Conservation (phyloP, 192 early-diverging fungal genomes). For the Gorgonomyces haynaldii region DNA sequence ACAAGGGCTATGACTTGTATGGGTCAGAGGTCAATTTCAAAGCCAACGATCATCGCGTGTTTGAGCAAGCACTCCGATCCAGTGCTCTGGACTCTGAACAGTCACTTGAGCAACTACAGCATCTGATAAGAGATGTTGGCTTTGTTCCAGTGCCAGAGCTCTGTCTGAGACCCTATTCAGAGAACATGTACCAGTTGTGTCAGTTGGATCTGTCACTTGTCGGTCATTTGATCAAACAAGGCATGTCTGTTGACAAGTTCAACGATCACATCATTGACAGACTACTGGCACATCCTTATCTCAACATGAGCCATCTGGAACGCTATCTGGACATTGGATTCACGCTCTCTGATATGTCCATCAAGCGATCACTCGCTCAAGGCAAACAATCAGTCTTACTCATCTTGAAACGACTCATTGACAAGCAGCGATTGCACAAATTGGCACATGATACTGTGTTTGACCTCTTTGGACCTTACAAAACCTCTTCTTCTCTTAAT, state of each 20-base stretch:
- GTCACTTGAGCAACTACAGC: neutral
- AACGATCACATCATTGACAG: neutral
- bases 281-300: neutral
- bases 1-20: neutral
- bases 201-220: neutral
- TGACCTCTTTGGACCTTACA: constrained; percentile 38
- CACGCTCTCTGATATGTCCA: constrained; percentile 11
- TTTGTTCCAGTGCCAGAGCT: neutral
- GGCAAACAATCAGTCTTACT: constrained; percentile 19
- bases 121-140: neutral
- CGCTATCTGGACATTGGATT: constrained; percentile 10
- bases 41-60: neutral
- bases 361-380: constrained; percentile 34
- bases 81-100: neutral
- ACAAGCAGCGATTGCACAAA: constrained; percentile 8
- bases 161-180: neutral
- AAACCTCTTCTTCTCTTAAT: neutral
- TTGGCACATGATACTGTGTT: constrained; percentile 27
- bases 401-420: constrained; percentile 14
- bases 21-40: neutral
- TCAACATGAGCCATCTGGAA: constrained; percentile 1
- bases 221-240: neutral
- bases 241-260: neutral
- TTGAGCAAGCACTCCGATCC: neutral
- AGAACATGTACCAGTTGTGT: neutral